Conservation (phyloP, 140 eudicot genomes). For the Bidens hawaiensis region DNA sequence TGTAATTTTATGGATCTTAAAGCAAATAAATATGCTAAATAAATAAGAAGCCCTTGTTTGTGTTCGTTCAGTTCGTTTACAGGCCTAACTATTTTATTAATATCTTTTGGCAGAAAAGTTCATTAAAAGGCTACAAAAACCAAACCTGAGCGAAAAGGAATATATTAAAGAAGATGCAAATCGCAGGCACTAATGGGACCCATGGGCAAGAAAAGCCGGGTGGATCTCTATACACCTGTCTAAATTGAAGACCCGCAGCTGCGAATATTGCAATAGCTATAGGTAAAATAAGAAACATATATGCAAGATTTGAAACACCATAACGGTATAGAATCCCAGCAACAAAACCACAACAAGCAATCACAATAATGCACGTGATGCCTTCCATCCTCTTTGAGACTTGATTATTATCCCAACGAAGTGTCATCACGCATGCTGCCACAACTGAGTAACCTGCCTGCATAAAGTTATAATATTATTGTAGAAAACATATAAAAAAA, state of each 20-base stretch:
- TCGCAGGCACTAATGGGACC: conserved; percentile 77
- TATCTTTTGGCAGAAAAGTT: not conserved
- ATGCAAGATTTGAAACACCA: conserved; percentile 41
- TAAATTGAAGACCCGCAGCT: conserved; percentile 61
- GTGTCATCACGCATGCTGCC: conserved; percentile 86
- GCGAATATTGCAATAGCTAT: conserved; percentile 52
- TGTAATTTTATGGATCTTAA: too few species aligned
- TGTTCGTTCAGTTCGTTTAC: too few species aligned
- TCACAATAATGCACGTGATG: conserved; percentile 45
- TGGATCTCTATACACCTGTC: conserved; percentile 66
- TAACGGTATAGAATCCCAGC: conserved; percentile 79
- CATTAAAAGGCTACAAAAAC: not conserved
- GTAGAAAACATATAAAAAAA: not conserved
- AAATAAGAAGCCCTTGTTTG: too few species aligned
- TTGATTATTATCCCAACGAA: conserved; percentile 71
- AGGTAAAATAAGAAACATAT: conserved; percentile 47
- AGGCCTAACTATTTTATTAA: too few species aligned
- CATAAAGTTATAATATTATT: conserved; percentile 2
- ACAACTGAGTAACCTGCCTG: conserved; percentile 99
- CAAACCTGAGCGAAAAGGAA: conserved; percentile 90
- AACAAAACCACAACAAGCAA: conserved; percentile 74
- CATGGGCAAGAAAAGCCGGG: conserved; percentile 91
- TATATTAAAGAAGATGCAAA: conserved; percentile 75
- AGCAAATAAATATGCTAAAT: too few species aligned
- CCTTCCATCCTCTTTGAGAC: conserved; percentile 66